A percentile compares a stretch with the other conserved stretches of the same genome.
phyloP scores from a whole-genome alignment of 2,329 filamentous ascomycete species.

The Pyrenochaeta sp. region DNA sequence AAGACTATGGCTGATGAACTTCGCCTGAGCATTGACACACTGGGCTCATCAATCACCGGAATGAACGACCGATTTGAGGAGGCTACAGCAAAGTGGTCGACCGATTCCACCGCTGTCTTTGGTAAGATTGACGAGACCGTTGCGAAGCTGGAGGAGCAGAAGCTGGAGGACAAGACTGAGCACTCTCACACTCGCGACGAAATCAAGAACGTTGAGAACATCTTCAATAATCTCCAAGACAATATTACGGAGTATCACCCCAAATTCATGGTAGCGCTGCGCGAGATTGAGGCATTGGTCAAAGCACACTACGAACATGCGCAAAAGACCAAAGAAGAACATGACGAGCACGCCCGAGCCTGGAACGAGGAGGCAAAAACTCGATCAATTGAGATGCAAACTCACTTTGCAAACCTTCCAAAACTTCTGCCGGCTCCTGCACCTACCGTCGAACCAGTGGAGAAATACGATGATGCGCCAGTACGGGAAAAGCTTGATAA shows the following conservation, averaged over 20 bases:
- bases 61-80: constrained; percentile 73
- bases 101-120: constrained; percentile 88
- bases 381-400: constrained; percentile 53
- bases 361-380: constrained; percentile 55
- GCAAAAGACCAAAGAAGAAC: constrained; percentile 63
- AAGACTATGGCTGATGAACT: constrained; percentile 88
- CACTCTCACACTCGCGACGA: constrained; percentile 85
- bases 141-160: constrained; percentile 78
- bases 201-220: constrained; percentile 75
- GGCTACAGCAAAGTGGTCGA: constrained; percentile 84
- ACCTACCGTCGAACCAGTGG: constrained; percentile 56
- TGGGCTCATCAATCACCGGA: constrained; percentile 68
- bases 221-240: constrained; percentile 78
- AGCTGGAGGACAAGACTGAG: constrained; percentile 76
- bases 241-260: constrained; percentile 86
- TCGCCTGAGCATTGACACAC: constrained; percentile 83
- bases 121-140: constrained; percentile 82
- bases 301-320: constrained; percentile 90
- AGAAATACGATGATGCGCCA: constrained; percentile 64
- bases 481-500: constrained; percentile 66
- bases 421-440: constrained; percentile 55
- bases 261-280: constrained; percentile 84
- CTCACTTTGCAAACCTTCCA: constrained; percentile 52
- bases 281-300: constrained; percentile 84
- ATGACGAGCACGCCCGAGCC: constrained; percentile 53